Conservation (phyloP, 1,284 basidiomycete species). For the Trichosporon inkin region DNA sequence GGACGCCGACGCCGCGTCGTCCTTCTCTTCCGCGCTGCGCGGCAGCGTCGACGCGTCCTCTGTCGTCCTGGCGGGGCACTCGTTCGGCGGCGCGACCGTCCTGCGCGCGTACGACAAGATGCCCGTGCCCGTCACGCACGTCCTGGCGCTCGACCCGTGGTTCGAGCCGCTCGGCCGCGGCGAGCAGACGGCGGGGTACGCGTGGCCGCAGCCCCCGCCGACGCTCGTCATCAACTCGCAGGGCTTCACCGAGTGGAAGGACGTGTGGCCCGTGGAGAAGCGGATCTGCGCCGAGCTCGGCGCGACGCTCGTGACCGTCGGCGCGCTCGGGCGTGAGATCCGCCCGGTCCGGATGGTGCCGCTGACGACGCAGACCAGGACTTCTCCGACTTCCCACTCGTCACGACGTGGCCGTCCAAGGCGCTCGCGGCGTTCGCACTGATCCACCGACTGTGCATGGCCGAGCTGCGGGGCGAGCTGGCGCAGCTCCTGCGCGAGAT, state of each 20-base stretch:
- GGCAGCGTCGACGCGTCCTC: slow-evolving; percentile 49
- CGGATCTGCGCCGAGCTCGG: slow-evolving; percentile 52
- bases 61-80: slow-evolving; percentile 63
- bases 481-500: slow-evolving; percentile 15
- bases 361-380: slow-evolving; percentile 35
- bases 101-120: slow-evolving; percentile 31
- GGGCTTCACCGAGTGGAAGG: slow-evolving; percentile 67
- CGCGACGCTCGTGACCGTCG: slow-evolving; percentile 36
- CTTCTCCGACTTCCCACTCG: slow-evolving; percentile 45
- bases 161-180: slow-evolving; percentile 60
- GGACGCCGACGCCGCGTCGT: slow-evolving; percentile 6
- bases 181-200: slow-evolving; percentile 53
- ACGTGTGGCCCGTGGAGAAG: slow-evolving; percentile 61
- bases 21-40: slow-evolving; percentile 54
- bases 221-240: slow-evolving; percentile 67
- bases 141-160: slow-evolving; percentile 70
- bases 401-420: slow-evolving; percentile 22
- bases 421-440: slow-evolving; percentile 26
- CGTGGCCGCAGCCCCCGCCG: slow-evolving; percentile 43
- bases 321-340: slow-evolving; percentile 40
- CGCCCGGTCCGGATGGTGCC: neutral
- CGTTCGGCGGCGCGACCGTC: slow-evolving; percentile 70
- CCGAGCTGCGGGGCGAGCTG: slow-evolving; percentile 30
- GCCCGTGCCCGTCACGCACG: slow-evolving; percentile 57
- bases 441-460: slow-evolving; percentile 36